Evolutionary conservation across 1,284 basidiomycete genomes (phyloP), one percentile per base, ranked within the genome.

Genomic region (Rhodotorula sp.): DNA sequence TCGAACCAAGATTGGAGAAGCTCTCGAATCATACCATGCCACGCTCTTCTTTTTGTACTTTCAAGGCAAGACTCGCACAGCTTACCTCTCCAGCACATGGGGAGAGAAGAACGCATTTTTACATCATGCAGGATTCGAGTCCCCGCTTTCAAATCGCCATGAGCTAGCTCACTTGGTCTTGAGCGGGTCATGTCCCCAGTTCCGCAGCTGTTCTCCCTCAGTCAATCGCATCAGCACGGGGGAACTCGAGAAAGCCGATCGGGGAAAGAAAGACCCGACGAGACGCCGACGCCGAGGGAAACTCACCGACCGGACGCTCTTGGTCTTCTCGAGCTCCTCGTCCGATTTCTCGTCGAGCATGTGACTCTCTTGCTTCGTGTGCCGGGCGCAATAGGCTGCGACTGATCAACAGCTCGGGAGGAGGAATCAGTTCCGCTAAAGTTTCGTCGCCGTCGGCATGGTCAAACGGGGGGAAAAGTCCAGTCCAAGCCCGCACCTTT

Each of bases 311-410:
- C 44, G 37, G 44, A 55, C 46, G 37, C 51, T 55, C 64, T 67
- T 67, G 0, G 66, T 67, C 29, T 69, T 42, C 59, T 69, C 68
- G 24, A 58, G 29, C 49, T 62, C 64, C 51, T 69, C 68, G 18
- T 53, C 55, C 17, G 24, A 42, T 55, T 69, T 64, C 30, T 65
- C 68, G 46, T 61, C 62, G 15, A 57, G 15, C 66, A 58, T 62
- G 22, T 29, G 46, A 5, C 30, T 33, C 45, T 68, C 67, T 66
- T 80, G 79, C 10, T 78, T 78, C 12, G 78, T 67, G 57, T 80
- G 80, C 17, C 80, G 75, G 70, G 79, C 78, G 74, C 77, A 77
- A 69, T 81, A 81, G 42, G 74, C 76, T 20, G 77, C 77, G 33
- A 81, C 72, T 70, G 42, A 6, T 0, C 45, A 18, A 54, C 4